A percentile compares a stretch with the other conserved stretches of the same genome.
Conservation (phyloP, 129 eudicot genomes). For the Sambucus nigra region DNA sequence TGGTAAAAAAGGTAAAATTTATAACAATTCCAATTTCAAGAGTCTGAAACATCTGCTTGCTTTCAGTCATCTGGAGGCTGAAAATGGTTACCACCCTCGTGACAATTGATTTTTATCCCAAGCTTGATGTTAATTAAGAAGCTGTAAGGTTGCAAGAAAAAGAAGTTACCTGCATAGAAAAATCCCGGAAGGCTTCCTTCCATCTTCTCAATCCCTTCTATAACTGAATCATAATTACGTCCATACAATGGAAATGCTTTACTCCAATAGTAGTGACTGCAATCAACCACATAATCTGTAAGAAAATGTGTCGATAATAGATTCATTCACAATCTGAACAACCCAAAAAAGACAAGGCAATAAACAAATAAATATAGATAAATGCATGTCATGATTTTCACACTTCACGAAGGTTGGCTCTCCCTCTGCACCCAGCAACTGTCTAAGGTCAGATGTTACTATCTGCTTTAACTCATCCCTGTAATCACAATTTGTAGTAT, state of each 20-base stretch:
- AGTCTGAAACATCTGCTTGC: not conserved
- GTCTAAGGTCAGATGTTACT: conserved; percentile 79
- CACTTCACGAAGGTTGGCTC: conserved; percentile 74
- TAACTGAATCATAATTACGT: conserved; percentile 53
- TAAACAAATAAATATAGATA: not conserved
- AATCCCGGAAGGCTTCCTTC: conserved; percentile 83
- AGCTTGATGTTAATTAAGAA: not conserved
- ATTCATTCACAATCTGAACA: not conserved
- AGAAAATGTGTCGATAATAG: conserved; percentile 14
- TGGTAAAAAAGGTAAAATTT: not conserved
- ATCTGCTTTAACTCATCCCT: conserved; percentile 87
- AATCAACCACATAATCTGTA: conserved; percentile 21
- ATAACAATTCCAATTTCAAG: not conserved
- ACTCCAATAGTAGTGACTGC: conserved; percentile 88
- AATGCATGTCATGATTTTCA: conserved; percentile 6
- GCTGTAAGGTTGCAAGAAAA: not conserved
- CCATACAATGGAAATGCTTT: conserved; percentile 93
- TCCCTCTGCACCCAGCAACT: conserved; percentile 83
- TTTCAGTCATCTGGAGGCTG: not conserved
- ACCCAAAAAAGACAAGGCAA: not conserved
- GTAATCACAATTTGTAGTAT: not conserved
- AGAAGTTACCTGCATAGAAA: conserved; percentile 70
- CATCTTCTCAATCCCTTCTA: conserved; percentile 81
- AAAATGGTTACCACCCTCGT: not conserved
- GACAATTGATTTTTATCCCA: not conserved